Evolutionary conservation across 2,329 filamentous ascomycete genomes (phyloP).

Genomic region (Calycina herbarum): DNA sequence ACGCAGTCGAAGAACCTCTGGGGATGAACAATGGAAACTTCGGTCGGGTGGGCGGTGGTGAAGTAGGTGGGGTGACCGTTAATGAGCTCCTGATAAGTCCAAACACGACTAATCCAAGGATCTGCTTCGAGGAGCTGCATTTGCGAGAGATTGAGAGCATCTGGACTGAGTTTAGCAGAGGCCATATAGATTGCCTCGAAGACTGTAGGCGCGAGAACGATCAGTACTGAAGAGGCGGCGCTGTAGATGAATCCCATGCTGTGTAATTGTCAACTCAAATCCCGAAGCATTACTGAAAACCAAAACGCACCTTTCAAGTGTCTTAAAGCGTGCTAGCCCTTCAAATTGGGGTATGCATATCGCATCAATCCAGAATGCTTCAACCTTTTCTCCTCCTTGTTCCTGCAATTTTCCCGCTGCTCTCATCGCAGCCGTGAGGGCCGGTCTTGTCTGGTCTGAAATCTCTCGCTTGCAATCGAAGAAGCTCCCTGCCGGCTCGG

Average conservation of each 20-base stretch:
- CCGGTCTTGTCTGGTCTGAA: conserved; percentile 23
- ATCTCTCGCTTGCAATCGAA: conserved; percentile 23
- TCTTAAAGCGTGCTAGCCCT: conserved; percentile 15
- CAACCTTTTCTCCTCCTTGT: conserved; percentile 6
- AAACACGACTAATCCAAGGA: not conserved
- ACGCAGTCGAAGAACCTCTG: not conserved
- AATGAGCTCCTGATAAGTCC: not conserved
- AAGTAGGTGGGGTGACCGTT: not conserved
- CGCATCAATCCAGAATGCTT: conserved; percentile 27
- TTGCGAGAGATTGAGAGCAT: not conserved
- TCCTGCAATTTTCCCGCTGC: conserved; percentile 14
- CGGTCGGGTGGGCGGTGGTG: not conserved
- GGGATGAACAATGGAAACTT: not conserved
- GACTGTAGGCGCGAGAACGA: not conserved
- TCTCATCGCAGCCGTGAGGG: conserved; percentile 21
- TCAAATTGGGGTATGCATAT: conserved; percentile 24
- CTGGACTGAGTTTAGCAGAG: not conserved
- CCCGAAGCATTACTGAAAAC: not conserved
- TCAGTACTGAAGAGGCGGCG: not conserved
- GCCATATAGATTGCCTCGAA: not conserved
- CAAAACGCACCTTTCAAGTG: conserved; percentile 21
- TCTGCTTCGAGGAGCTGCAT: not conserved
- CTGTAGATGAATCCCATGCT: conserved; percentile 3
- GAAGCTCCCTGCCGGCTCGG: conserved; percentile 20
- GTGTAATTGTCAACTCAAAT: not conserved